Evolutionary conservation across 805 yeast genomes (phyloP), one percentile per base, ranked within the genome.

Genomic region (Ogataea naganishii): DNA sequence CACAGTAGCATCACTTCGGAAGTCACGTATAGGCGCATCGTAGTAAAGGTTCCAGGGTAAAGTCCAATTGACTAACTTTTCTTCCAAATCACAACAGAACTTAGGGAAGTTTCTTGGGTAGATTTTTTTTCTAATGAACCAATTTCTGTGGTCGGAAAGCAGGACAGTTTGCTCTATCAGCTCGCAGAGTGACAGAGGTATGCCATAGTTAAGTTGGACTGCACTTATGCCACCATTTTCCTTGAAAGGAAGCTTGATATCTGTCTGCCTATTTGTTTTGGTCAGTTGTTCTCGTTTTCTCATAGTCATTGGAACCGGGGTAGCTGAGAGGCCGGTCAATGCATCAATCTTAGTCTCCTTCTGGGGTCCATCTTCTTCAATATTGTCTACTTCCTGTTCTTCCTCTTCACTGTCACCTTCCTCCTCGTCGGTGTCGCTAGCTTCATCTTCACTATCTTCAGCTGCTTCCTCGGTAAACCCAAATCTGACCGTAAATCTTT

Each of bases 61-160:
- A 26, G 50, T 54, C 77, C 77, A 72, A 29, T 49, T 56, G 26
- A 62, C 34, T 14, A 72, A 45, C 21, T 59, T 63, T 32, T 71
- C 76, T 36, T 71, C 75, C 3, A 65, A 41, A 30, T 71, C 76
- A 30, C 75, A 70, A 39, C 77, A 71, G 3, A 70, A 53, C 31
- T 60, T 58, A 4, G 77, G 76, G 43, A 69, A 72, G 39, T 71
- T 72, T 24, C 77, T 50, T 1, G 78, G 77, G 25, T 56, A 60
- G 20, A 62, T 56, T 16, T 60, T 58, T 18, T 50, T 53, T 9
- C 63, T 33, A 10, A 49, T 29, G 41, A 72, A 72, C 36, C 66
- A 62, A 34, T 66, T 62, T 40, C 68, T 64, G 40, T 71, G 75
- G 42, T 72, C 72, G 2, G 78, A 56, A 24, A 72, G 49, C 16